Base-by-base conservation (phyloP, 305 asterid genomes). In the Fraxinus floribunda region DNA sequence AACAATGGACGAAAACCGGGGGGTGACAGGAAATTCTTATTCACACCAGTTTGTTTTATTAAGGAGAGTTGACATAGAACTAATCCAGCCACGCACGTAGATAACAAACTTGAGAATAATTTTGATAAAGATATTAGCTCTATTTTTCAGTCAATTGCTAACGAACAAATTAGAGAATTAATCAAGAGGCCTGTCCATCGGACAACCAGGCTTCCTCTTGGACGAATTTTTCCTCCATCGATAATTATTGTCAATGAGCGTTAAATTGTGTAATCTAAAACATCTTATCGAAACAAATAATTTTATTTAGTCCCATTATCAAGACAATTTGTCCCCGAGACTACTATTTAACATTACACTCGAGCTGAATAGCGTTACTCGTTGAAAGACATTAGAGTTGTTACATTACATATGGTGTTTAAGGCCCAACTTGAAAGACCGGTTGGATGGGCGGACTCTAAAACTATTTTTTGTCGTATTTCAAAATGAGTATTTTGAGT, bases 61-160 rank as follows among this genome's bases (percentile, higher is more conserved):
- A 39, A 83, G 78, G 78, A 87, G 80, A 75, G 73, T 77, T 80
- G 80, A 86, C 76, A 82, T 75, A 80, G 72, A 52, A 75, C 79
- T 79, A 80, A 82, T 75, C 84, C 72, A 76, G 55, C 73, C 64
- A 75, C 77, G 18, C 83, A 64, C 68, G 77, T 35, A 72, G 20
- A 38, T 7, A 81, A 86, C 89, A 88, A 82, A 86, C 78, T 1
- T 22, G 39, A 85, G 89, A 79, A 88, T 88, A 81, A 74, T n/a
- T 77, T 64, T 78, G 55, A 70, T 30, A 76, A 29, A 83, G 77
- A 87, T 36, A 79, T 68, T 32, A 41, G 62, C 36, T 39, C n/a
- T 81, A 64, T 30, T 49, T 32, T 30, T 41, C 16, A 13, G 15
- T 70, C 81, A 57, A 20, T 32, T 41, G 75, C 79, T 39, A 84